Evolutionary conservation across 2,329 filamentous ascomycete species (phyloP), one percentile per base, ranked within the genome.

Genomic region (Cadophora gregata): DNA sequence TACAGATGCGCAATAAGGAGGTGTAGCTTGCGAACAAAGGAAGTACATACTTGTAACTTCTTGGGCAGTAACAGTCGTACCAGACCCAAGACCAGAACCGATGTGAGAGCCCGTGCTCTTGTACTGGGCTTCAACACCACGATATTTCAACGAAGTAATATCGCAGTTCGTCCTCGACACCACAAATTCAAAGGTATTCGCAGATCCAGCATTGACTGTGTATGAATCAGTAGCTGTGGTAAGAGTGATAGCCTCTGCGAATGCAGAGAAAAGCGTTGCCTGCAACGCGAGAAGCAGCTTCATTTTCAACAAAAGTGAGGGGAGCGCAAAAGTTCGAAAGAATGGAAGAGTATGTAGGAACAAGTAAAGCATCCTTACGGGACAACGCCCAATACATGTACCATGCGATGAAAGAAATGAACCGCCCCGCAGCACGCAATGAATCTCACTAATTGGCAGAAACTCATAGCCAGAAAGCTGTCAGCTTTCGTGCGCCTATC

Each of bases 61-160:
- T 33, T 58, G 63, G 12, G 69, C 69, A 60, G 80, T 83, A 8
- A 90, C 86, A 9, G 82, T 85, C 8, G 85, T 62, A 9, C 36
- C 84, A 2, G 82, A 81, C n/a, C 86, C 86, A 1, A 89, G 80
- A 10, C 86, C 86, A 19, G 86, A 88, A 29, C 80, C 79, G 65
- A 89, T 85, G 64, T 89, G 87, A n/a, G 83, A 84, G 27, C 80
- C 81, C 55, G 81, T 81, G 56, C 77, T 76, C 7, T 77, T 69
- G 70, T 86, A 85, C 76, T 90, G 88, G 8, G 88, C 81, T 74
- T 90, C 85, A 51, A 81, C 81, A 67, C 85, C 84, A 27, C 85
- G 83, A 74, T 83, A 90, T 63, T 83, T 82, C 75, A 90, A 85
- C 0, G 87, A 89, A 16, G 83, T 88, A 75, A 90, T 87, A 71